Evolutionary conservation across 2,329 filamentous ascomycete species (phyloP), one percentile per base, ranked within the genome.

Genomic region (Leptographium galeiforme): DNA sequence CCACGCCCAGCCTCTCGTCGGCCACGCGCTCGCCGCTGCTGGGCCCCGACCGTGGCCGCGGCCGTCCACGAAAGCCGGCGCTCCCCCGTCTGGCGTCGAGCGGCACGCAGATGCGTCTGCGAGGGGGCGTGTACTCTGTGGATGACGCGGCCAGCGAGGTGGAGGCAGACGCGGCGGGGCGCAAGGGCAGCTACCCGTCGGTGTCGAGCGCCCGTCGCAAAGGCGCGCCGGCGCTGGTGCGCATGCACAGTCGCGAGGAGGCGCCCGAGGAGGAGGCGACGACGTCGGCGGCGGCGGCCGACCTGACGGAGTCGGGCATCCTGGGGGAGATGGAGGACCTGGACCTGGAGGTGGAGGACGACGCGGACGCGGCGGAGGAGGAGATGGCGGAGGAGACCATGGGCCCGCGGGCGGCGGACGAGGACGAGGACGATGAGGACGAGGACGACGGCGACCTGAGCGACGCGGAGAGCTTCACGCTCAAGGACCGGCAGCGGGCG

Each of bases 381-480:
- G 68, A 69, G 14, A 62, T 64, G 19, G 61, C 65, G 55, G 66
- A 71, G 14, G 68, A 68, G 16, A 62, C 64, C 18, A 62, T 12
- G 18, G 19, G 64, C n/a, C 61, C 64, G 55, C 65, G 71, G 13
- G 68, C 68, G 14, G 62, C 64, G 18, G 62, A 60, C 33, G 69
- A 66, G 34, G 64, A 61, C 16, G 59, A 57, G 56, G 62, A 63
- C 7, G 68, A 72, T 12, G 78, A 79, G 48, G 79, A 78, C 44
- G 81, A 85, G 11, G 85, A 86, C 19, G 84, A 87, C 36, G 82
- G 72, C 55, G 82, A 86, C 55, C 63, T 90, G 51, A 96, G 91
- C 67, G 93, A 97, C 61, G 87, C 93, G 1, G 93, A 96, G 70
- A 97, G 91, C 71, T 98, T 98, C 66, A 98, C 93, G 0, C 78